These are phyloP conservation scores for Pseudopediastrum boryanum DNA, from an alignment of 139 green algal species.

Conservation along the genomic window DNA sequence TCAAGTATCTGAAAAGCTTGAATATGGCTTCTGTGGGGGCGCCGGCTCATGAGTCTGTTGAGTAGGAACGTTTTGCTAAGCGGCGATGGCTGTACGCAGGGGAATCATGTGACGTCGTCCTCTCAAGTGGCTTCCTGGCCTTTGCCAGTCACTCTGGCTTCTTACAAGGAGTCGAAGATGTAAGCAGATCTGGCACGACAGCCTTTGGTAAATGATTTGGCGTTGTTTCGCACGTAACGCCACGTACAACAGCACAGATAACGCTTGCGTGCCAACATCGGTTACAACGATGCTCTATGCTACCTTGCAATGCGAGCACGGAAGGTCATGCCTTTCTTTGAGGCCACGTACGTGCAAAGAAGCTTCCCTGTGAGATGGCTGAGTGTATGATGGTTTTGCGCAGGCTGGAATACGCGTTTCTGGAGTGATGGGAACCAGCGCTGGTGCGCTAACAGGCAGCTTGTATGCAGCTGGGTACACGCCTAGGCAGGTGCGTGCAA, in stretches of 20 bases:
- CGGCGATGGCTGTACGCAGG: constrained; percentile 9
- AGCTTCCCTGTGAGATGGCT: no score
- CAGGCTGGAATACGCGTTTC: constrained; percentile 66
- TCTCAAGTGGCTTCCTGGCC: constrained; percentile 86
- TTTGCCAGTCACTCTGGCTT: constrained; percentile 88
- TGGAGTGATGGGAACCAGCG: constrained; percentile 85
- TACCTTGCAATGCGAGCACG: background rate
- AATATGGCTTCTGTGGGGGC: no score
- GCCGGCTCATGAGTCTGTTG: no score
- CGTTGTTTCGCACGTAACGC: background rate
- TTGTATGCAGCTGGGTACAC: constrained; percentile 82
- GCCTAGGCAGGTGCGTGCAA: constrained; percentile 63
- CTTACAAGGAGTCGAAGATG: constrained; percentile 79
- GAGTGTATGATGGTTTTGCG: background rate
- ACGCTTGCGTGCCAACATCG: background rate
- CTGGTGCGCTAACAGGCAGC: constrained; percentile 79
- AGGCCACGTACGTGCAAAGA: constrained; percentile 12
- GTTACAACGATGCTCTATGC: background rate
- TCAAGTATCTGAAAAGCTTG: no score
- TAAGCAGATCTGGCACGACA: constrained; percentile 23
- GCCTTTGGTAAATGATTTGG: background rate
- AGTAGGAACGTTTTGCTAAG: no score
- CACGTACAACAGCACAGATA: no score
- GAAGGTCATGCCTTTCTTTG: no score
- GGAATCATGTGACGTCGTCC: constrained; percentile 70